Evolutionary conservation across 441 rosid genomes (phyloP).

Genomic region (Populus tomentosa): DNA sequence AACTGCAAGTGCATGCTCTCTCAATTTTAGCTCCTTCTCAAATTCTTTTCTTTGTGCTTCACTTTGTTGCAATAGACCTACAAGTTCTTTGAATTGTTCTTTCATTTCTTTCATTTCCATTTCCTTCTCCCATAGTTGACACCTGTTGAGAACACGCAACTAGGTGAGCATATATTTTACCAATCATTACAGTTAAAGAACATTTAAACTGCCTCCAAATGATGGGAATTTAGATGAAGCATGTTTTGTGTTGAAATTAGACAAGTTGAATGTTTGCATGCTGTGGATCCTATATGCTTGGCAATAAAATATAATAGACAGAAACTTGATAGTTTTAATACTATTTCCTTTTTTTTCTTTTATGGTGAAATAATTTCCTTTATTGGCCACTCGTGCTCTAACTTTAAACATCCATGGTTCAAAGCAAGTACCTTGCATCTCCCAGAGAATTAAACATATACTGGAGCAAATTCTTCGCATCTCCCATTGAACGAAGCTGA

Average conservation of each 20-base stretch:
- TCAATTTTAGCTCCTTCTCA: slow-evolving; percentile 74
- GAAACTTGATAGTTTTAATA: background rate
- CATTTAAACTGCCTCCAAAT: slow-evolving; percentile 9
- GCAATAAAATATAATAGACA: background rate
- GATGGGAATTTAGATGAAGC: background rate
- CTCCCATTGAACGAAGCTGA: slow-evolving; percentile 97
- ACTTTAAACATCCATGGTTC: background rate
- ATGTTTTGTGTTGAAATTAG: background rate
- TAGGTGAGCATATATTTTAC: background rate
- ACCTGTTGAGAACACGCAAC: slow-evolving; percentile 38
- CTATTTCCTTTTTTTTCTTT: background rate
- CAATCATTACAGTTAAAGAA: background rate
- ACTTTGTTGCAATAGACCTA: slow-evolving; percentile 66
- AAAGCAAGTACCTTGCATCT: slow-evolving; percentile 64
- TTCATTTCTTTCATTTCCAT: slow-evolving; percentile 89
- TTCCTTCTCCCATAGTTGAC: slow-evolving; percentile 90
- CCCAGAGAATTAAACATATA: slow-evolving; percentile 88
- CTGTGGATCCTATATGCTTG: slow-evolving; percentile 1
- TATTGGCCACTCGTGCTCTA: no score
- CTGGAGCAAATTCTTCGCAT: slow-evolving; percentile 94
- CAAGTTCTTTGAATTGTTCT: slow-evolving; percentile 90
- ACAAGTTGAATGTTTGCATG: background rate
- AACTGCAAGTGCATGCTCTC: slow-evolving; percentile 70
- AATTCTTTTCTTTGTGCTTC: slow-evolving; percentile 75
- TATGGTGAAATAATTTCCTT: no score